These are phyloP conservation scores for Pulveroboletus sp. DNA, from an alignment of 768 basidiomycete species.

Conservation along the genomic window DNA sequence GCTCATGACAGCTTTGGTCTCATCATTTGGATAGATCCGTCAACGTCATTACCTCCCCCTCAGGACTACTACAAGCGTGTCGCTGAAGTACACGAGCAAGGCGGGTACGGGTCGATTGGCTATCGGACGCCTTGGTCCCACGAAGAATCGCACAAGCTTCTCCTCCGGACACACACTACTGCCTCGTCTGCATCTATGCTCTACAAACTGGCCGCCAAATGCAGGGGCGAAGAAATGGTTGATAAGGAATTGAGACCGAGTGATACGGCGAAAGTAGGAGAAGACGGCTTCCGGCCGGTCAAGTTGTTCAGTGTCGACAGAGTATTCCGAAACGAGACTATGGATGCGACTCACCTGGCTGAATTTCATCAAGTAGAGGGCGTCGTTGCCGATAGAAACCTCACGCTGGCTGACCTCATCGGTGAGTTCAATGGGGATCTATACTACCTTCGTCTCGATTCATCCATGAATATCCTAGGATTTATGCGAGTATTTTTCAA, in stretches of 20 bases:
- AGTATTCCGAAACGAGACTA: conserved; percentile 98
- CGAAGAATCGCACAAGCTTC: conserved; percentile 87
- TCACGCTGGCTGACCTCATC: conserved; percentile 94
- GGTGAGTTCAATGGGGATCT: conserved; percentile 45
- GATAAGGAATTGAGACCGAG: conserved; percentile 9
- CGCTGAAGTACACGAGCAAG: conserved; percentile 77
- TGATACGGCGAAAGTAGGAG: conserved; percentile 16
- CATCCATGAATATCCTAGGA: conserved; percentile 42
- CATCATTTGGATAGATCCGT: conserved; percentile 60
- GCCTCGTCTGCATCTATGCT: conserved; percentile 93
- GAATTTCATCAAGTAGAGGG: conserved; percentile 99
- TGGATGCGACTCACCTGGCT: conserved; percentile 97
- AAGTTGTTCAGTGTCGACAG: conserved; percentile 97
- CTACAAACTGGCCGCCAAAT: conserved; percentile 86
- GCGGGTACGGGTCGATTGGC: conserved; percentile 90
- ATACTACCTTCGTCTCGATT: background rate
- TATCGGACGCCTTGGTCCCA: conserved; percentile 96
- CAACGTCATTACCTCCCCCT: conserved; percentile 70
- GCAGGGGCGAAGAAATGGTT: conserved; percentile 55
- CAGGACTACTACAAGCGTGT: conserved; percentile 85
- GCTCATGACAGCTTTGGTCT: background rate
- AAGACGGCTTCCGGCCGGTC: conserved; percentile 85
- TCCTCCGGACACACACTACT: conserved; percentile 96
- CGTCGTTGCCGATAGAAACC: conserved; percentile 89
- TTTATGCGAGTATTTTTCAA: conserved; percentile 99